phyloP scores from a whole-genome alignment of 345 rosid genomes.

The Lenwebbia sp. region DNA sequence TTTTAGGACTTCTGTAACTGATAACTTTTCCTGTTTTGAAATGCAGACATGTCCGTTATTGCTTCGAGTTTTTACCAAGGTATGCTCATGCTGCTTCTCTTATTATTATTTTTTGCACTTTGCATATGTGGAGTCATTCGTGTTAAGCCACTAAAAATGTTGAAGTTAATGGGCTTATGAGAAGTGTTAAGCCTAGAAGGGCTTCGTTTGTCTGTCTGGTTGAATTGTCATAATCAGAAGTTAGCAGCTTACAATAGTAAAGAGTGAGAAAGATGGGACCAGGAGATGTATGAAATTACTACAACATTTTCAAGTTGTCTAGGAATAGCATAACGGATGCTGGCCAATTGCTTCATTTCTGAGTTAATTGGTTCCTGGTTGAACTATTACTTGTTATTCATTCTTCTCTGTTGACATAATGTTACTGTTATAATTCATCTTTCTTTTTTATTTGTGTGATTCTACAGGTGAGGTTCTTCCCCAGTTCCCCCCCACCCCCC shows the following conservation, averaged over 20 bases:
- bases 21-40: not conserved
- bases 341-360: not conserved
- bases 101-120: not conserved
- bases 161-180: not conserved
- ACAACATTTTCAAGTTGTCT: not conserved
- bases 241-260: not conserved
- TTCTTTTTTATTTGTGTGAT: not conserved
- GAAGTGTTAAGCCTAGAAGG: not conserved
- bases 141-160: not conserved
- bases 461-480: not conserved
- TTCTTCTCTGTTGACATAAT: not conserved
- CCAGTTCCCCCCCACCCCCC: no score
- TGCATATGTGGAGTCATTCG: not conserved
- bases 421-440: not conserved
- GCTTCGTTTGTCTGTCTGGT: not conserved
- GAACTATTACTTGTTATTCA: not conserved
- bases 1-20: not conserved
- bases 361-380: not conserved
- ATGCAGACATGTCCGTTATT: constrained; percentile 86
- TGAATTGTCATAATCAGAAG: not conserved
- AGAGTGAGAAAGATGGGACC: not conserved
- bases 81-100: constrained; percentile 5
- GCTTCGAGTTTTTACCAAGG: constrained; percentile 97
- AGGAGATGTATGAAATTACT: not conserved
- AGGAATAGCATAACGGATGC: not conserved